A percentile compares a stretch with the other conserved stretches of the same genome.
Evolutionary conservation across 352 stramenopile species (phyloP).

Genomic region (Phytophthora pisi): DNA sequence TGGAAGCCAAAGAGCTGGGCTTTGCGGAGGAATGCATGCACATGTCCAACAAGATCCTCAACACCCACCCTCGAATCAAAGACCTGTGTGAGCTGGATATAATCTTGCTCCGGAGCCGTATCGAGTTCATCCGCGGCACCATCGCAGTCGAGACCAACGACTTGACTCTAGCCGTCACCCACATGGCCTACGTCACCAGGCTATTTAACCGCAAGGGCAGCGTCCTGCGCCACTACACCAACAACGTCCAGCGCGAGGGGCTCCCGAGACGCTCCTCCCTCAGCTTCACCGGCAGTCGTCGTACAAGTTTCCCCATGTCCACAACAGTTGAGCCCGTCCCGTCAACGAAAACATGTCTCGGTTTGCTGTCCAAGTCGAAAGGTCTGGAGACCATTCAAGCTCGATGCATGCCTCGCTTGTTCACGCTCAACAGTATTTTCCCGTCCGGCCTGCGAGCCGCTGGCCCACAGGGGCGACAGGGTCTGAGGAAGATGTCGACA

Average conservation of each 20-base stretch:
- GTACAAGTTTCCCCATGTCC: conserved; percentile 36
- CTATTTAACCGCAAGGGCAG: conserved; percentile 71
- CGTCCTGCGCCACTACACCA: conserved; percentile 57
- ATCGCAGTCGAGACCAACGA: conserved; percentile 79
- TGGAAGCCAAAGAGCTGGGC: conserved; percentile 60
- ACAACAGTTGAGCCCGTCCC: conserved; percentile 10
- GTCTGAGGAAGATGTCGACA: conserved; percentile 5
- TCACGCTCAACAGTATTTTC: conserved; percentile 49
- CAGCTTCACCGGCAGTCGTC: conserved; percentile 26
- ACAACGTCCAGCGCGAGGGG: conserved; percentile 42
- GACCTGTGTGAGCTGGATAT: conserved; percentile 65
- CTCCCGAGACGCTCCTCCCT: conserved; percentile 28
- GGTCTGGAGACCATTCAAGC: conserved; percentile 17
- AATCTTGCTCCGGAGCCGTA: conserved; percentile 66
- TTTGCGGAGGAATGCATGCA: conserved; percentile 81
- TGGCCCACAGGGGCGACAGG: conserved; percentile 1
- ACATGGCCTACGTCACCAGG: conserved; percentile 69
- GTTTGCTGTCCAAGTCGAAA: conserved; percentile 4
- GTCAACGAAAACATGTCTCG: conserved; percentile 17
- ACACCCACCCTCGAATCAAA: conserved; percentile 41
- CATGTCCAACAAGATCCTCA: conserved; percentile 72
- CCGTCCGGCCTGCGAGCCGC: conserved; percentile 17
- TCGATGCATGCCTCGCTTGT: conserved; percentile 50
- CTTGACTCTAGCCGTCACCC: conserved; percentile 60
- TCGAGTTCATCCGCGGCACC: conserved; percentile 74